Conservation (phyloP, 768 basidiomycete species). For the Arthromyces matolae region DNA sequence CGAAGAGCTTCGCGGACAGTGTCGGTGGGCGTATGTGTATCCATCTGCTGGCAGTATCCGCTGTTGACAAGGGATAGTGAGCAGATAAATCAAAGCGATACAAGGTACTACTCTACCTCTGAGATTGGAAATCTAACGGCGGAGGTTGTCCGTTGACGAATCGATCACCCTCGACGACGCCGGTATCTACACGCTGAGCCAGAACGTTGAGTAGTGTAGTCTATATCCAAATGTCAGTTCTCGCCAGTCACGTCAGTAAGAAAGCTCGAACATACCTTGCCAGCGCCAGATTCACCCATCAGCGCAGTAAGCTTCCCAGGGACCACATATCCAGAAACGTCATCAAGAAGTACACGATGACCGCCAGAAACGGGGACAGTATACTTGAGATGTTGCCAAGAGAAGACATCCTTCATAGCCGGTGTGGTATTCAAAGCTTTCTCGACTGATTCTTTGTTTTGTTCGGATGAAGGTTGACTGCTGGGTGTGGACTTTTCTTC, state of each 20-base stretch:
- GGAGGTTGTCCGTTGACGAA: constrained; percentile 52
- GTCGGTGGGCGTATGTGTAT: constrained; percentile 68
- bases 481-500: too few relatives aligned
- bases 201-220: constrained; percentile 59
- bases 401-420: constrained; percentile 61
- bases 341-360: constrained; percentile 52
- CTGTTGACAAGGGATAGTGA: too few relatives aligned
- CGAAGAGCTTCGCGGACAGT: constrained; percentile 80
- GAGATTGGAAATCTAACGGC: constrained; percentile 58
- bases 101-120: constrained; percentile 35
- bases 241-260: too few relatives aligned
- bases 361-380: constrained; percentile 52
- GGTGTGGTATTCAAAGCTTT: constrained; percentile 38
- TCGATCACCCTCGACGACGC: constrained; percentile 47
- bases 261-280: constrained; percentile 32
- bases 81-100: neutral
- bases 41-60: constrained; percentile 86
- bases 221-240: constrained; percentile 12
- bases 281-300: constrained; percentile 60
- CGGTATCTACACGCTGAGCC: constrained; percentile 44
- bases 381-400: constrained; percentile 74
- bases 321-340: constrained; percentile 75
- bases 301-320: constrained; percentile 79
- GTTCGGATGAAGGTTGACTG: too few relatives aligned
- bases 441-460: constrained; percentile 21